These are phyloP conservation scores for Globisporangium middletonii DNA, from an alignment of 352 stramenopile species.

Conservation along the genomic window DNA sequence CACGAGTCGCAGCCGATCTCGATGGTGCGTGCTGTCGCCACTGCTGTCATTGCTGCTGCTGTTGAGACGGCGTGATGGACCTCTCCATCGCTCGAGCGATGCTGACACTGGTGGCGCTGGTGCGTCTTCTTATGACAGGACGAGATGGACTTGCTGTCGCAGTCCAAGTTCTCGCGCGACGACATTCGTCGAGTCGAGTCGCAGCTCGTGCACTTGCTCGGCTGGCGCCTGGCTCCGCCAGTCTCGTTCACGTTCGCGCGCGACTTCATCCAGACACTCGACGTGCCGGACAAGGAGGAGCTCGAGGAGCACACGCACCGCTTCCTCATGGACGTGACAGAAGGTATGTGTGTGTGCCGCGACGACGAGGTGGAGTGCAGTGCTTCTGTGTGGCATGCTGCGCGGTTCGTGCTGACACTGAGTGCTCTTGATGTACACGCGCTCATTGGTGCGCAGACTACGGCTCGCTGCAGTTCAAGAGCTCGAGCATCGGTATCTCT, in stretches of 20 bases:
- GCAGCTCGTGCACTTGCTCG: slow-evolving; percentile 25
- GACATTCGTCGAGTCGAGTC: slow-evolving; percentile 32
- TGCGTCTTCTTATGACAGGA: slow-evolving; percentile 15
- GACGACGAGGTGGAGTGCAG: no score
- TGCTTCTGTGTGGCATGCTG: no score
- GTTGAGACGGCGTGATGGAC: not conserved
- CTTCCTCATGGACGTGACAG: slow-evolving; percentile 22
- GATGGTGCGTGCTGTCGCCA: slow-evolving; percentile 19
- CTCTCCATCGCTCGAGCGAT: no score
- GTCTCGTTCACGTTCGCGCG: slow-evolving; percentile 33
- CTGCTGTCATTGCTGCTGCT: not conserved
- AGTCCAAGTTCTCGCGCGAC: slow-evolving; percentile 33
- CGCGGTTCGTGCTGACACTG: no score
- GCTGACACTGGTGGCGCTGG: not conserved
- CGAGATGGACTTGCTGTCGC: slow-evolving; percentile 42
- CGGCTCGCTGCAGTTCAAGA: slow-evolving; percentile 25
- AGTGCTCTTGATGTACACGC: not conserved
- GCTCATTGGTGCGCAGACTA: slow-evolving; percentile 15
- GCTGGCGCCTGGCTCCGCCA: slow-evolving; percentile 33
- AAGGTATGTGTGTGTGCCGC: not conserved
- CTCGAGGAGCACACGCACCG: slow-evolving; percentile 19
- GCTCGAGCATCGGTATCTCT: slow-evolving; percentile 31
- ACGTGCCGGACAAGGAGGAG: slow-evolving; percentile 13
- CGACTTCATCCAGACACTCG: slow-evolving; percentile 30
- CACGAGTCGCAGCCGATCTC: slow-evolving; percentile 44